Conservation (phyloP, 108 stramenopile species). For the Chaetoceros tenuissimus region DNA sequence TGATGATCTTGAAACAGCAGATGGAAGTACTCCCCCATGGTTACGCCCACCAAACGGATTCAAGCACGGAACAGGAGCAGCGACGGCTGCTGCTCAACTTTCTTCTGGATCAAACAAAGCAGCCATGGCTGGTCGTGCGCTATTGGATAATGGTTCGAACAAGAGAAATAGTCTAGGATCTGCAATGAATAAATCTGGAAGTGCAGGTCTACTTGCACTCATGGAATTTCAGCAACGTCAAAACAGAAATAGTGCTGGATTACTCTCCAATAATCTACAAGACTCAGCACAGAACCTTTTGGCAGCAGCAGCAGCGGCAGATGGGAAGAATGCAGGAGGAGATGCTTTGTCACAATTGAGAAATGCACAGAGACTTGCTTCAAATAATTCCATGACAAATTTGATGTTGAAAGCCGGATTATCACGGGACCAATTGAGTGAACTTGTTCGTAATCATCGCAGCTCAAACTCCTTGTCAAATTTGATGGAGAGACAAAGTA, state of each 20-base stretch:
- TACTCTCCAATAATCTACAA: constrained; percentile 7
- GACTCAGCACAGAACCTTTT: constrained; percentile 27
- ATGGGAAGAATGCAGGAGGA: constrained; percentile 5
- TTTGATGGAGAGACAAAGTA: constrained; percentile 61
- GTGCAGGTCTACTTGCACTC: constrained; percentile 35
- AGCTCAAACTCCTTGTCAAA: constrained; percentile 57
- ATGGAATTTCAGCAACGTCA: constrained; percentile 35
- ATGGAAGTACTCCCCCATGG: constrained; percentile 38
- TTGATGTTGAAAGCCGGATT: constrained; percentile 63
- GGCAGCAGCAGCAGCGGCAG: constrained; percentile 12
- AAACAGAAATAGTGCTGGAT: constrained; percentile 23
- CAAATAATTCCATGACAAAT: constrained; percentile 34
- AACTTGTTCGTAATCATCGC: constrained; percentile 44
- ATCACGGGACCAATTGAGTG: constrained; percentile 54
- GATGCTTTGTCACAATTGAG: background rate
- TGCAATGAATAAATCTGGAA: constrained; percentile 1
- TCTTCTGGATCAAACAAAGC: constrained; percentile 40
- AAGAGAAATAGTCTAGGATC: constrained; percentile 1
- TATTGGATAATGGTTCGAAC: constrained; percentile 24
- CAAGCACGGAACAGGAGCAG: constrained; percentile 38
- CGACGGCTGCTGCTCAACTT: constrained; percentile 28
- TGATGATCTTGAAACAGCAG: background rate
- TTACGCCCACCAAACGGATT: constrained; percentile 43
- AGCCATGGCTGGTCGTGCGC: constrained; percentile 61
- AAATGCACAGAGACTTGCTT: constrained; percentile 27